Conservation (phyloP, 352 stramenopile genomes). For the Phytophthora foliorum region DNA sequence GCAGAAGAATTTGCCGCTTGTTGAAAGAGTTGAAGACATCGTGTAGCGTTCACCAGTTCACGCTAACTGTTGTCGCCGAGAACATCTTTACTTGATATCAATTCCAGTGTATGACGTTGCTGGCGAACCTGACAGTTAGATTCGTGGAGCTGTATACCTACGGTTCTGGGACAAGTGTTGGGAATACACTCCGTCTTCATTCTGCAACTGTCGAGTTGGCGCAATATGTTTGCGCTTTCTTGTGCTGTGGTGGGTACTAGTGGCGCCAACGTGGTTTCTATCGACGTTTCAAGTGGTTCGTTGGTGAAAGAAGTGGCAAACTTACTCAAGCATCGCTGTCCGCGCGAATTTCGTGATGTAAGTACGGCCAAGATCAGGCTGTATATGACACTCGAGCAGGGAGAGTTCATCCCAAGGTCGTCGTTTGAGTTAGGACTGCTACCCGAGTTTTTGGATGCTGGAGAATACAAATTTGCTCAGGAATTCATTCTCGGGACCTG, state of each 20-base stretch:
- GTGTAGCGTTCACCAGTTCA: no score
- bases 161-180: background rate
- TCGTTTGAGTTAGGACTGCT: background rate
- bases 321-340: background rate
- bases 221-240: background rate
- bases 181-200: background rate
- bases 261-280: background rate
- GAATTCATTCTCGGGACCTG: background rate
- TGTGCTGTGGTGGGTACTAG: background rate
- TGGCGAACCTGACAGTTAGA: no score
- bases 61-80: no score
- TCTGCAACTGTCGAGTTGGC: background rate
- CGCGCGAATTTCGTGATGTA: background rate
- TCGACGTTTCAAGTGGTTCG: background rate
- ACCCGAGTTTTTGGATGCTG: background rate
- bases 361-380: background rate
- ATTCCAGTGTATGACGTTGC: no score
- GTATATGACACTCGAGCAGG: background rate
- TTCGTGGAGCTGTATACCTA: background rate
- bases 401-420: background rate
- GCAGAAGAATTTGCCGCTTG: no score
- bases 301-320: background rate
- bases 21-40: no score
- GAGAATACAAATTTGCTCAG: background rate
- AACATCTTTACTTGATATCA: no score